Base-by-base conservation (phyloP, 768 basidiomycete species). In the Suillus variegatus region DNA sequence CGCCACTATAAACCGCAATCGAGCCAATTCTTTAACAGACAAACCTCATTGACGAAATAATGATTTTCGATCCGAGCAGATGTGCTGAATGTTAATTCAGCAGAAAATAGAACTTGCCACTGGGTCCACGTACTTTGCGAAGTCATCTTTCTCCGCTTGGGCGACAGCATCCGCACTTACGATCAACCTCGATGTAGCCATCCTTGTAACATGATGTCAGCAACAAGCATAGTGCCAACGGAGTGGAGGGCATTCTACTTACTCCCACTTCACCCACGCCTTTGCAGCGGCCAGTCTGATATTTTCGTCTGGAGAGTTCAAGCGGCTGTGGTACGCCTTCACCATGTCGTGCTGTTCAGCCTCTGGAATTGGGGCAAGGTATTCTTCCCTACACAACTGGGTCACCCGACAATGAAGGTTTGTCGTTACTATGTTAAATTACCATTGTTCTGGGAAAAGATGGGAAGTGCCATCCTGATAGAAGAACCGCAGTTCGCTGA, bases 201-300 rank as follows among this genome's bases (percentile, higher is more conserved):
- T 95, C 77, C 93, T 95, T 32, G 9, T 20, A 64, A 12, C 25
- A 66, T 18, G 43, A 52, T 61, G 32, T 57, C 49, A 64, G 22
- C 18, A 40, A 47, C 46, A 16, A 57, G 41, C 2, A 60, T 38
- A 25, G 20, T 69, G 44, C n/a, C 47, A 2, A 52, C n/a, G 20
- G 41, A 44, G 6, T 13, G n/a, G 60, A 49, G 25, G 28, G 41
- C 58, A 32, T 41, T 6, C 28, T 38, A 84, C 93, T 73, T 70
- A 93, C 93, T 96, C 95, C 92, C 93, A 97, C 74, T 90, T 92
- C 22, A 90, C 81, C 94, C 94, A 96, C 3, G 93, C 92, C 71
- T 85, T 91, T 4, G 94, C 94, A 13, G 94, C 94, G 8, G 65
- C 79, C 40, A 90, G 69, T 41, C 91, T 82, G 4, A 81, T 85